These are phyloP conservation scores for Cocos nucifera DNA, from an alignment of 176 grass and related monocot species.

Conservation along the genomic window DNA sequence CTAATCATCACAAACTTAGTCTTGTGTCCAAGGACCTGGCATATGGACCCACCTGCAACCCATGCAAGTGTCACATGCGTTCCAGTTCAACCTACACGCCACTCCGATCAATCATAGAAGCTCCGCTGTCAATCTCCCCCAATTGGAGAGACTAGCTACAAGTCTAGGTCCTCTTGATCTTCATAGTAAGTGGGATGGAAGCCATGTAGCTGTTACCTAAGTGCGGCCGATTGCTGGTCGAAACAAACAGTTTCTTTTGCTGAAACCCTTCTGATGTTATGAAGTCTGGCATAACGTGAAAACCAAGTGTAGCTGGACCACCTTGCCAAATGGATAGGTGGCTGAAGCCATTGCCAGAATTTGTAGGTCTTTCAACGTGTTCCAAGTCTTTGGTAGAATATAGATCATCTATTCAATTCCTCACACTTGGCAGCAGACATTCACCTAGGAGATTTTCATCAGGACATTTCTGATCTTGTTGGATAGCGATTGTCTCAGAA, in stretches of 20 bases:
- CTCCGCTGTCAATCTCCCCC: too few relatives aligned
- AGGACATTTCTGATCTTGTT: constrained; percentile 43
- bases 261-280: neutral
- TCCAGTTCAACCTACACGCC: too few relatives aligned
- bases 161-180: too few relatives aligned
- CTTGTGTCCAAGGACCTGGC: too few relatives aligned
- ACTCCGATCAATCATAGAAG: too few relatives aligned
- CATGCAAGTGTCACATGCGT: too few relatives aligned
- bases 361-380: neutral
- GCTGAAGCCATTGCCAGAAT: neutral
- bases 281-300: neutral
- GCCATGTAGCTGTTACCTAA: neutral
- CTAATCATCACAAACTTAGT: too few relatives aligned
- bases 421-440: constrained; percentile 55
- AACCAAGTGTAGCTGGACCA: neutral
- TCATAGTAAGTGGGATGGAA: neutral
- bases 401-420: constrained; percentile 69
- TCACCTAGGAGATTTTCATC: constrained; percentile 87
- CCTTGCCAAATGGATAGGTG: neutral
- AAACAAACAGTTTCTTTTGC: neutral
- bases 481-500: constrained; percentile 26
- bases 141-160: too few relatives aligned
- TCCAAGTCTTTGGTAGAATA: constrained; percentile 84
- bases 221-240: neutral
- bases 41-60: too few relatives aligned